Conservation (phyloP, 306 rosid genomes). For the Vicia villosa region DNA sequence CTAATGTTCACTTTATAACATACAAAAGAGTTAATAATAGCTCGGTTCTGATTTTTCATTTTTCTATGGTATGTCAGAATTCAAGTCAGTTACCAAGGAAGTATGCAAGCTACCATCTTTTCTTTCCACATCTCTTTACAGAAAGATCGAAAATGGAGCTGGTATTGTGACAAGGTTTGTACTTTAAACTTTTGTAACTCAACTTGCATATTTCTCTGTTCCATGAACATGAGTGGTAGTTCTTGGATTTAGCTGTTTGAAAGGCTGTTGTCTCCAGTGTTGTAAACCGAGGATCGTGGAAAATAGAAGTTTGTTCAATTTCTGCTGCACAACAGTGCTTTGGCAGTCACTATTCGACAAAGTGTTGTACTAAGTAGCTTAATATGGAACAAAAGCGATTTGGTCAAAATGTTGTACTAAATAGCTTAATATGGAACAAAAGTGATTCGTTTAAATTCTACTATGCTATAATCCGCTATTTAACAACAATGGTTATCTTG, state of each 20-base stretch:
- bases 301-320: background rate
- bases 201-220: slow-evolving; percentile 15
- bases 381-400: background rate
- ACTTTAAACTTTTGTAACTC: slow-evolving; percentile 1
- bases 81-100: slow-evolving; percentile 82
- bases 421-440: background rate
- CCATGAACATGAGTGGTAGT: slow-evolving; percentile 21
- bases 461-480: background rate
- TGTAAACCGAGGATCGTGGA: background rate
- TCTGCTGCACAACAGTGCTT: background rate
- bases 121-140: slow-evolving; percentile 73
- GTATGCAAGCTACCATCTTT: slow-evolving; percentile 98
- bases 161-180: slow-evolving; percentile 85
- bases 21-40: slow-evolving; percentile 21
- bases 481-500: background rate
- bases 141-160: slow-evolving; percentile 80
- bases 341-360: background rate
- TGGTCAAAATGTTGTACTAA: background rate
- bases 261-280: slow-evolving; percentile 12
- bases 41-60: slow-evolving; percentile 43
- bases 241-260: slow-evolving; percentile 26
- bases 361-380: background rate
- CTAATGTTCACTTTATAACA: background rate
- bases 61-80: slow-evolving; percentile 62
- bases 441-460: background rate